Evolutionary conservation across 208 protist genomes (phyloP), one percentile per base, ranked within the genome.

Genomic region (Leishmania martiniquensis): DNA sequence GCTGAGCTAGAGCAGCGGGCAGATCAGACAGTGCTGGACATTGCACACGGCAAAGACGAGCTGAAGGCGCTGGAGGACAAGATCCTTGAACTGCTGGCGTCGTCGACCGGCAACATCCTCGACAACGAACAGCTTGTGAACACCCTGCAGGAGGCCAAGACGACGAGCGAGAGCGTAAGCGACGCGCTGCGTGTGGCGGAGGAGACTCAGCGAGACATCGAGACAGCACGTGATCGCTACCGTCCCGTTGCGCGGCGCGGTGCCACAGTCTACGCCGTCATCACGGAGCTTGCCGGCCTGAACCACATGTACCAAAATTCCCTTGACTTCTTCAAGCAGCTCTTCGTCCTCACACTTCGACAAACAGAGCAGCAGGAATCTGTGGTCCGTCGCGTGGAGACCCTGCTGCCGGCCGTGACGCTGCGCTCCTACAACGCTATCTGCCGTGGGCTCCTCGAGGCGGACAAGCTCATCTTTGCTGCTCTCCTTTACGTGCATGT

Each of bases 281-380:
- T 99, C 75, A 96, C 97, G 12, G 89, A 97, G 67, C 85, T 99
- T 17, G 72, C 87, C 20, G 85, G 83, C 2, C 77, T 99, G 13
- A 97, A 99, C 85, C 92, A 98, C 80, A 99, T 98, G 96, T 98
- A 98, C 73, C 96, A 98, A 82, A 97, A 95, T 85, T 98, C 96
- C 17, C 91, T 98, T 15, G 89, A 95, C 25, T 98, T 97, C 78
- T 98, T 98, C 87, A 98, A 98, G 75, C 62, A 92, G 66, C 89
- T 99, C 66, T 99, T 98, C 83, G 70, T 86, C 29, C 88, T 93
- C 68, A 96, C 93, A 67, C 89, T 99, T 62, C 79, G 96, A 65
- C 91, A 94, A 42, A 98, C 93, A n/a, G 91, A 96, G 86, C 90
- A 92, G 77, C 76, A 82, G 67, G 84, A 89, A 45, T 83, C 93